Percentiles rank a stretch among this genome's conserved stretches.
Evolutionary conservation across 177 flowering plant species (phyloP).

Genomic region (Telopea speciosissima): DNA sequence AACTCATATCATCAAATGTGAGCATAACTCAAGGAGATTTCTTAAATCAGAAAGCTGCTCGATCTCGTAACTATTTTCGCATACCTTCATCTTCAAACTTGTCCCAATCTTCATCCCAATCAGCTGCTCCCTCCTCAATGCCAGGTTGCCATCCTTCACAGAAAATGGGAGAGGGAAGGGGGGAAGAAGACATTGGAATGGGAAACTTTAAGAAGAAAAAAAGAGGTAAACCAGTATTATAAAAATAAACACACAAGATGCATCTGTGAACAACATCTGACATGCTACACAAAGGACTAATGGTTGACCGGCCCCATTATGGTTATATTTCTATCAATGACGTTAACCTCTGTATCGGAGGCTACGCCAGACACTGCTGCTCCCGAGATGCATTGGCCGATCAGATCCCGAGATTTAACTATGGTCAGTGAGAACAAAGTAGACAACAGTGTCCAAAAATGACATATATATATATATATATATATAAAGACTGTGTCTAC

Average conservation of each 20-base stretch:
- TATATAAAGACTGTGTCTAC: no score
- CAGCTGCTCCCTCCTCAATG: conserved; percentile 55
- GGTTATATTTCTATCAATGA: no score
- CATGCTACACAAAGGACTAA: not conserved
- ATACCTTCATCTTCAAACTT: conserved; percentile 40
- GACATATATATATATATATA: not conserved
- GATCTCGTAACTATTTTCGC: not conserved
- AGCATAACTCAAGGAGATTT: not conserved
- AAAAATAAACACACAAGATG: not conserved
- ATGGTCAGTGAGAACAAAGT: no score
- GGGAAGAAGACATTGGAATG: not conserved
- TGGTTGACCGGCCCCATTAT: not conserved
- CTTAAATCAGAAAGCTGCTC: not conserved
- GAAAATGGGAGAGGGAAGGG: conserved; percentile 6
- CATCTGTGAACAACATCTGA: not conserved
- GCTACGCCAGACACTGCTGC: no score
- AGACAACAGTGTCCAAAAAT: not conserved
- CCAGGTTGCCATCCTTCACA: conserved; percentile 76
- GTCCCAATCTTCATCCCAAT: conserved; percentile 87
- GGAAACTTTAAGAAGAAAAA: not conserved
- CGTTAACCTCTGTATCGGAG: no score
- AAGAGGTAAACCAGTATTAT: not conserved
- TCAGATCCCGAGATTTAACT: no score
- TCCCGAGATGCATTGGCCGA: no score
- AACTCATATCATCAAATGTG: not conserved